Percentiles rank a stretch among this genome's conserved stretches.
phyloP scores from a whole-genome alignment of 1,139 yeast genomes.

The Hyphopichia buzzinii region DNA sequence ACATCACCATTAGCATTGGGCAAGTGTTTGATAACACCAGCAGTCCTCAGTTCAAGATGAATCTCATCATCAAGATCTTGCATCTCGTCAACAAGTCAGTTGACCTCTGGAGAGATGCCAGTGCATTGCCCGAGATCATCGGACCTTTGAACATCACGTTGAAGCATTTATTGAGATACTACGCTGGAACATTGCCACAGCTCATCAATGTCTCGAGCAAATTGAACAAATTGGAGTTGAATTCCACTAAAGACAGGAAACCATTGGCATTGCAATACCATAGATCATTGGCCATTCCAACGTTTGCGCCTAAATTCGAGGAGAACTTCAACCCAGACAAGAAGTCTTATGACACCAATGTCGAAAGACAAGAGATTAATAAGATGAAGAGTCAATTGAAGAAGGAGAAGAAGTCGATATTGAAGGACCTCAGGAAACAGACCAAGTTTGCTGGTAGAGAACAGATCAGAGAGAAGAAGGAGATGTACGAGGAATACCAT shows the following conservation, averaged over 20 bases:
- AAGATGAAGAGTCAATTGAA: slow-evolving; percentile 84
- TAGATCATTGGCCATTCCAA: slow-evolving; percentile 78
- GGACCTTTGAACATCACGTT: slow-evolving; percentile 36
- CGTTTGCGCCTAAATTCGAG: slow-evolving; percentile 88
- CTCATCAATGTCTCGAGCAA: slow-evolving; percentile 45
- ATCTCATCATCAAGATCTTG: slow-evolving; percentile 27
- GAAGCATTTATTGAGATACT: slow-evolving; percentile 38
- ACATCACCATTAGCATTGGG: slow-evolving; percentile 13
- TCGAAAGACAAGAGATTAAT: slow-evolving; percentile 74
- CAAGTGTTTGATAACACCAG: slow-evolving; percentile 18
- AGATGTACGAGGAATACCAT: slow-evolving; percentile 76
- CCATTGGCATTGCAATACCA: slow-evolving; percentile 90
- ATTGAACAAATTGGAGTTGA: slow-evolving; percentile 41
- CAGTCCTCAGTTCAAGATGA: slow-evolving; percentile 22
- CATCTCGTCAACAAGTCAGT: slow-evolving; percentile 27
- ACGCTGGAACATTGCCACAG: slow-evolving; percentile 21
- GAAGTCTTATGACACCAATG: slow-evolving; percentile 84
- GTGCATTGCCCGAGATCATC: slow-evolving; percentile 60
- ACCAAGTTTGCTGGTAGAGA: slow-evolving; percentile 84
- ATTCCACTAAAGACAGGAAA: slow-evolving; percentile 47
- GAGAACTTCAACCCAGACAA: slow-evolving; percentile 95
- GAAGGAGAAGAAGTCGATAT: slow-evolving; percentile 84
- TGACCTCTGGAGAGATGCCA: slow-evolving; percentile 61
- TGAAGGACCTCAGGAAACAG: slow-evolving; percentile 90
- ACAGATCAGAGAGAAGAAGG: slow-evolving; percentile 74